These are phyloP conservation scores for Coemansia sp. DNA, from an alignment of 192 early-diverging fungal species.

Conservation along the genomic window DNA sequence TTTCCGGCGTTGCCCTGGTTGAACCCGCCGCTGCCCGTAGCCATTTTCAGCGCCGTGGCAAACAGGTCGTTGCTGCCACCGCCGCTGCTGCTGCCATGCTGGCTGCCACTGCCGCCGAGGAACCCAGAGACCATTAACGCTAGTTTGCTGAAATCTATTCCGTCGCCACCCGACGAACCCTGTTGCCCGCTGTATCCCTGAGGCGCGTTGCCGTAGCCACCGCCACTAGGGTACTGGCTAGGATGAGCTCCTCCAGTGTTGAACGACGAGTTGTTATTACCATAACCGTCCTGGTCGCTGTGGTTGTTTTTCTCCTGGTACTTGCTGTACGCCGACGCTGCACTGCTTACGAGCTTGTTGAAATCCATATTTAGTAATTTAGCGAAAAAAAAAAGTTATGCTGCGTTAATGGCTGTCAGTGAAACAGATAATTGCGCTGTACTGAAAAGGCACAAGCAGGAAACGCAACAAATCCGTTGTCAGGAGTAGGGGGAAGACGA, in stretches of 20 bases:
- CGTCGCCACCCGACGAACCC: not conserved
- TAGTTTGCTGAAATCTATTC: slow-evolving; percentile 26
- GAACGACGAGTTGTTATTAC: not conserved
- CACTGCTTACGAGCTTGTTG: slow-evolving; percentile 22
- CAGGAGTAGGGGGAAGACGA: no score
- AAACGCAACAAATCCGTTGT: no score
- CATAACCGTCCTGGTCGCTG: not conserved
- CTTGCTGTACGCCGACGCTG: slow-evolving; percentile 27
- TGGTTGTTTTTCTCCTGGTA: slow-evolving; percentile 15
- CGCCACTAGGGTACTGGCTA: slow-evolving; percentile 16
- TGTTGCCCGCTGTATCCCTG: not conserved
- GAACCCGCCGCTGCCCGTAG: slow-evolving; percentile 29
- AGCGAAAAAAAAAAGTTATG: not conserved
- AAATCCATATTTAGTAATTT: slow-evolving; percentile 24
- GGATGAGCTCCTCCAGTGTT: not conserved
- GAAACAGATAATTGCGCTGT: no score
- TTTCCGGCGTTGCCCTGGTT: slow-evolving; percentile 35
- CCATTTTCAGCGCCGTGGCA: slow-evolving; percentile 31
- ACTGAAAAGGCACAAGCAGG: no score
- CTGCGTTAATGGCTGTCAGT: no score
- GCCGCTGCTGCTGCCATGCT: slow-evolving; percentile 2
- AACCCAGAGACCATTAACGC: slow-evolving; percentile 23
- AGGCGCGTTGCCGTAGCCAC: slow-evolving; percentile 1
- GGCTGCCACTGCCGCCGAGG: slow-evolving; percentile 13
- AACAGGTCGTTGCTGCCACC: slow-evolving; percentile 24